Percentiles rank a stretch among this genome's conserved stretches.
Evolutionary conservation across 208 protist species (phyloP).

Genomic region (Hexamita inflata): DNA sequence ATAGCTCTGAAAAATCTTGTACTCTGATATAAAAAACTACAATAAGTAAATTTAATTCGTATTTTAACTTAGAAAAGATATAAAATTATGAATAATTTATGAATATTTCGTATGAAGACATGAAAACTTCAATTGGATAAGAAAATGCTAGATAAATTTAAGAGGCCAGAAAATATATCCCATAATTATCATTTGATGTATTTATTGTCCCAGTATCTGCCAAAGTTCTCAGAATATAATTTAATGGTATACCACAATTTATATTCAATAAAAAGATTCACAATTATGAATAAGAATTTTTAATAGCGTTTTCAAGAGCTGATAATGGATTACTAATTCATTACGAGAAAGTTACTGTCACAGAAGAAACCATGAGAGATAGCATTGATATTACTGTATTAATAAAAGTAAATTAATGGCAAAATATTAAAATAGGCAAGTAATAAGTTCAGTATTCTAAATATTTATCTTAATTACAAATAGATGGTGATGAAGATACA

Average conservation of each 20-base stretch:
- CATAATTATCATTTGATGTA: conserved; percentile 61
- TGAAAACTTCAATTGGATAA: not conserved
- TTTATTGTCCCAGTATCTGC: conserved; percentile 87
- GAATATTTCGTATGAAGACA: not conserved
- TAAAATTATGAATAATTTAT: too few species aligned
- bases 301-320: conserved; percentile 80
- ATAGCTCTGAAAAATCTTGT: too few species aligned
- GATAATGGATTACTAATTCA: conserved; percentile 75
- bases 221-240: conserved; percentile 68
- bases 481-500: not conserved
- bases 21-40: too few species aligned
- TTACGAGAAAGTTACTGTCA: conserved; percentile 59
- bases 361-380: conserved; percentile 54
- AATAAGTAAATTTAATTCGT: too few species aligned
- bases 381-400: not conserved
- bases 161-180: conserved; percentile 63
- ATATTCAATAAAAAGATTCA: conserved; percentile 73
- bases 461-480: conserved; percentile 1
- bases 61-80: too few species aligned
- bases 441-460: not conserved
- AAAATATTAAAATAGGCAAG: not conserved
- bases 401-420: not conserved
- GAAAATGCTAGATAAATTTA: conserved; percentile 47
- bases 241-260: conserved; percentile 69
- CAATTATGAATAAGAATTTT: conserved; percentile 65